These are phyloP conservation scores for Ochetophila trinervis DNA, from an alignment of 306 rosid species.

Conservation along the genomic window DNA sequence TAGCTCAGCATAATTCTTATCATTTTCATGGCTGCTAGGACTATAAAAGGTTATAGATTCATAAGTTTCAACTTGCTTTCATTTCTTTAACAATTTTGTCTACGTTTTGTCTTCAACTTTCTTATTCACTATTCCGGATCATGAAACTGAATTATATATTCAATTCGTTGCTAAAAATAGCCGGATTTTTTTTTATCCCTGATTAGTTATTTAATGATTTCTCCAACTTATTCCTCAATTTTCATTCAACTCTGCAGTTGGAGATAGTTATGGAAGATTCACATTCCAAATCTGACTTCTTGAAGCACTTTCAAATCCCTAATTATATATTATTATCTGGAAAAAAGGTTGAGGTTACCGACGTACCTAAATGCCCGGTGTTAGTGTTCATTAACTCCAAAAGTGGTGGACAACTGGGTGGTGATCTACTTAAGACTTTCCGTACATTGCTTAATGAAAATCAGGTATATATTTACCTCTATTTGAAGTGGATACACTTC, in stretches of 20 bases:
- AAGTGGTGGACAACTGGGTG: constrained; percentile 99
- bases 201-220: neutral
- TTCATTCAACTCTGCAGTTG: constrained; percentile 26
- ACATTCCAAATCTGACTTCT: constrained; percentile 20
- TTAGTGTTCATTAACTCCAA: constrained; percentile 77
- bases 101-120: too few species aligned
- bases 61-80: too few species aligned
- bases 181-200: too few species aligned
- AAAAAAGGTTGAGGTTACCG: constrained; percentile 25
- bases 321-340: constrained; percentile 56
- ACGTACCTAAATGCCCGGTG: constrained; percentile 62
- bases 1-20: too few species aligned
- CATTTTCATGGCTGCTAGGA: too few species aligned
- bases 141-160: too few species aligned
- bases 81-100: too few species aligned
- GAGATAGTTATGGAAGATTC: constrained; percentile 44
- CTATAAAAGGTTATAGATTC: too few species aligned
- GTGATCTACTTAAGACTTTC: constrained; percentile 60
- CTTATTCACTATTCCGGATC: too few species aligned
- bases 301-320: constrained; percentile 63
- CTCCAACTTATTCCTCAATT: neutral
- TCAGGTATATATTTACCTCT: constrained; percentile 43
- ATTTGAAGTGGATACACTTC: neutral
- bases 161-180: too few species aligned
- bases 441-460: constrained; percentile 50